Conservation (phyloP, 371 early-diverging fungal species). For the Capillidium rhysosporum region DNA sequence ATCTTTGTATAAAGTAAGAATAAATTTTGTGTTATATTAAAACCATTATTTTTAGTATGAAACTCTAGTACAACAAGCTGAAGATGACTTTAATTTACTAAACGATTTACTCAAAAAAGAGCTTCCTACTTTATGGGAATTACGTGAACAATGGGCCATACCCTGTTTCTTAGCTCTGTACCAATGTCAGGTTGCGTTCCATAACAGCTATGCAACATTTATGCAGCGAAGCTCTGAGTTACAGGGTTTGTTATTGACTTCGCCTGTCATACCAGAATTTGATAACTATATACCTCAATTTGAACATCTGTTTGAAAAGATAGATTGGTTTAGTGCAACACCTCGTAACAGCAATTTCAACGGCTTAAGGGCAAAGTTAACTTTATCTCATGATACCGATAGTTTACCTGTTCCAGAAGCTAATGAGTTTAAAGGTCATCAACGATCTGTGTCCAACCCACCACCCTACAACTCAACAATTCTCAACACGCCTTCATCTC, state of each 20-base stretch:
- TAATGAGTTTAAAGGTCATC: background rate
- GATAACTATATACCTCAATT: background rate
- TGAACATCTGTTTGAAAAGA: background rate
- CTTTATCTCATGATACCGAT: background rate
- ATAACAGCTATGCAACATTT: background rate
- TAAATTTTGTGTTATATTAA: background rate
- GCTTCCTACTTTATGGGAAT: background rate
- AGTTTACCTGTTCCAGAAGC: background rate
- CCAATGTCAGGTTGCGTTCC: background rate
- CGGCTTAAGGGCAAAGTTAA: background rate
- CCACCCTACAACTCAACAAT: background rate
- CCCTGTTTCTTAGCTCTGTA: background rate
- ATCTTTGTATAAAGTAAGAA: background rate
- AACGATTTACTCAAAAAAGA: constrained; percentile 3
- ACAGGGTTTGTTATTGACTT: background rate
- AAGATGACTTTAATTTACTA: background rate
- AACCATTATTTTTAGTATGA: background rate
- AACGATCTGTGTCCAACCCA: constrained; percentile 2
- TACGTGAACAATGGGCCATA: background rate
- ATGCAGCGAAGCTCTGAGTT: background rate
- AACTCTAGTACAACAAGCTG: background rate
- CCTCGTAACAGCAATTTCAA: background rate
- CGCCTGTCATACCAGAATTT: background rate
- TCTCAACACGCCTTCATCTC: background rate
- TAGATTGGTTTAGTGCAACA: background rate